Base-by-base conservation (phyloP, 208 protist genomes). In the Strigomonas galati region DNA sequence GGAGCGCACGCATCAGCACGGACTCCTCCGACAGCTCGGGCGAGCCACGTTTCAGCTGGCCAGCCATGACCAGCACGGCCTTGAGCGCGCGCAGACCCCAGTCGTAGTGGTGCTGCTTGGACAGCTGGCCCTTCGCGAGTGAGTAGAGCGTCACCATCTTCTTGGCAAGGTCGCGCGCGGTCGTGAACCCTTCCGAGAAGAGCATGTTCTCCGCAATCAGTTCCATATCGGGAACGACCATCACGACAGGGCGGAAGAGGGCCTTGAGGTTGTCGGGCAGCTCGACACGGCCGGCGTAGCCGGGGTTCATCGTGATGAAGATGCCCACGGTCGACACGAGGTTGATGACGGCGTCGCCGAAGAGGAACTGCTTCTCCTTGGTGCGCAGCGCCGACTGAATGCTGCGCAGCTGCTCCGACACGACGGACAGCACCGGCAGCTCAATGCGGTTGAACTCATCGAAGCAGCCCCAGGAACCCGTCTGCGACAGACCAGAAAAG, bases 291-390 rank as follows among this genome's bases (percentile, higher is more conserved):
- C 98, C 98, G n/a, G 98, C 98, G 79, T 99, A 99, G 65, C 98
- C 98, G 2, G 98, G 98, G 77, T 99, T 99, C 98, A 99, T 99
- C 26, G 98, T 99, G 75, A 99, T 99, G 84, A 99, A 99, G 37
- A 98, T 94, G 74, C 98, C 98, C 32, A 98, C 87, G 1, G 92
- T 98, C 19, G 82, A 74, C 44, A 98, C 87, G 14, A 99, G 82
- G 9, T 71, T 69, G 54, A 98, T 97, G 53, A 90, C 85, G 17
- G 62, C 74, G 62, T 93, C 89, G 21, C 87, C 91, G 72, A 99
- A 98, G 49, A 97, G 74, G 65, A 98, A 99, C 65, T 87, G 72
- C 59, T 89, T 84, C n/a, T 91, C 73, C 5, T 78, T 76, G 48
- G 76, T 72, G 27, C 88, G 85, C 37, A 99, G 76, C 5, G 97